These are phyloP conservation scores for Penicillium sp. DNA, from an alignment of 2,329 filamentous ascomycete genomes.

Conservation along the genomic window DNA sequence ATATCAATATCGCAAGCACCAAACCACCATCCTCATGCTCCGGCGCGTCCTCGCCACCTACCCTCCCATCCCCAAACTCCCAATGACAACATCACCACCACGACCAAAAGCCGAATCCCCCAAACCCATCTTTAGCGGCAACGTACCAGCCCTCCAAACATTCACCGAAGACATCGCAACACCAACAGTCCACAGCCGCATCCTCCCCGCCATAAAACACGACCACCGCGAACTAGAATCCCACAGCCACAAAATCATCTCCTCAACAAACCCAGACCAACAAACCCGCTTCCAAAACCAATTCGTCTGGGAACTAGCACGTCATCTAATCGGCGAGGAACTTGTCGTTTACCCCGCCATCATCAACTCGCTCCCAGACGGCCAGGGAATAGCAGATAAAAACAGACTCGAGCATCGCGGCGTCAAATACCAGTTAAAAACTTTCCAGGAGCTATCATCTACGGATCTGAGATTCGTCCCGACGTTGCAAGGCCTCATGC, in stretches of 20 bases:
- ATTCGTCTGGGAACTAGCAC: constrained; percentile 54
- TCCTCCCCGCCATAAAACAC: constrained; percentile 40
- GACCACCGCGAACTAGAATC: constrained; percentile 45
- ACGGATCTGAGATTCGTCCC: constrained; percentile 43
- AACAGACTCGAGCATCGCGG: constrained; percentile 54
- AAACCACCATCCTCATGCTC: not conserved
- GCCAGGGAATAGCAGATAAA: constrained; percentile 47
- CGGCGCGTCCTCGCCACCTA: not conserved
- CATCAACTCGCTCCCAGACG: constrained; percentile 48
- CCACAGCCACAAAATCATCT: constrained; percentile 46
- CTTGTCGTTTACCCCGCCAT: constrained; percentile 56
- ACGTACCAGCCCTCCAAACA: constrained; percentile 12
- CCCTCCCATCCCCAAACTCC: not conserved
- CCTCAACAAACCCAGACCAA: constrained; percentile 43
- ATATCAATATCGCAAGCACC: not conserved
- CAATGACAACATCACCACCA: not conserved
- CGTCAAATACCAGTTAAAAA: constrained; percentile 51
- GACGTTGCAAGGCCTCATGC: constrained; percentile 46
- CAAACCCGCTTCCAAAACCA: constrained; percentile 51
- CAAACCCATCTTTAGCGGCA: constrained; percentile 1
- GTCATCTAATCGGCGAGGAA: constrained; percentile 53
- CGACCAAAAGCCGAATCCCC: not conserved
- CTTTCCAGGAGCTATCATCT: constrained; percentile 49
- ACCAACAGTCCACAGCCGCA: constrained; percentile 13
- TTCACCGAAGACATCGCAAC: constrained; percentile 7